Percentiles rank a stretch among this genome's conserved stretches.
These are phyloP conservation scores for Neurospora sp. DNA, from an alignment of 495 filamentous ascomycete species.

Conservation along the genomic window DNA sequence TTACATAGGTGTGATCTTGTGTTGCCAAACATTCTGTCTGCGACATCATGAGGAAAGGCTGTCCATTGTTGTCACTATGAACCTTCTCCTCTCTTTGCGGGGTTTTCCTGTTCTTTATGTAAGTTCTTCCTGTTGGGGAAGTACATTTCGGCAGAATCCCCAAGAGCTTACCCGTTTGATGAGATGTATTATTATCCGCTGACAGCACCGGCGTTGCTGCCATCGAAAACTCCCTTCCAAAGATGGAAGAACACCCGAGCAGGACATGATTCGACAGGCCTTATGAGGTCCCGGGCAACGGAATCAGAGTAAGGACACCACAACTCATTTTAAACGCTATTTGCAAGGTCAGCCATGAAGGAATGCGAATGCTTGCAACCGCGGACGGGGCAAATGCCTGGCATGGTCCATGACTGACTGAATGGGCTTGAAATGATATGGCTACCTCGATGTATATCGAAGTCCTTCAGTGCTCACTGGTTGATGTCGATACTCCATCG, in stretches of 20 bases:
- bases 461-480: not conserved
- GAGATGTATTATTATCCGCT: too few relatives aligned
- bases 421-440: not conserved
- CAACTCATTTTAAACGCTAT: not conserved
- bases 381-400: not conserved
- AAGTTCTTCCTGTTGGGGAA: not conserved
- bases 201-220: not conserved
- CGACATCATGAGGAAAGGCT: not conserved
- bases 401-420: not conserved
- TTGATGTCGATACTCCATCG: not conserved
- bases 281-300: not conserved
- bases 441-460: not conserved
- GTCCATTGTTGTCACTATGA: not conserved
- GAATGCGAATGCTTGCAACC: not conserved
- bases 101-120: not conserved
- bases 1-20: not conserved
- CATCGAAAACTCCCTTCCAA: not conserved
- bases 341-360: not conserved
- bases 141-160: not conserved
- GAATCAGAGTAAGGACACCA: not conserved
- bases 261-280: not conserved
- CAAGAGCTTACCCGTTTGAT: not conserved
- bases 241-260: not conserved
- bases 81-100: not conserved
- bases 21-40: not conserved